Evolutionary conservation across 1,139 yeast species (phyloP), one percentile per base, ranked within the genome.

Genomic region (Hanseniaspora gamundiae): DNA sequence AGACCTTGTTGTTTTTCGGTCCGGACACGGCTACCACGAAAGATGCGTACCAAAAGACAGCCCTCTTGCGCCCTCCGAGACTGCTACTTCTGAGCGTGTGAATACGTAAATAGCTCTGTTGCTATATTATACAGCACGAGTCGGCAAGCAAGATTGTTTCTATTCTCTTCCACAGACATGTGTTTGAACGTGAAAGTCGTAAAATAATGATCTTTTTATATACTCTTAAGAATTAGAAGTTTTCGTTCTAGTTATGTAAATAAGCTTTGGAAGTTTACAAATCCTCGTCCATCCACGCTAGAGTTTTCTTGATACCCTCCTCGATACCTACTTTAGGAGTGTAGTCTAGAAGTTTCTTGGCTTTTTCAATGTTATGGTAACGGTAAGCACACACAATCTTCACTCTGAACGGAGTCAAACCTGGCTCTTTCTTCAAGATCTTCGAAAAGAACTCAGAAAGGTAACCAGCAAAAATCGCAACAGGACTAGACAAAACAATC

Each of bases 391-490:
- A 86, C 17, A 87, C 88, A 46, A 91, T 79, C 53, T 78, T 81
- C 14, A 88, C 98, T 62, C 97, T 77, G 66, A 91, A 93, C 2
- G 97, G 95, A 4, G 98, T 88, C 49, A 93, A 71, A n/a, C 94
- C 94, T 2, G 97, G 87, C 56, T 86, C 94, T 61, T 84, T 86
- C 2, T 93, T 84, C 9, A 71, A 58, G 13, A 87, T 53, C 45
- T 75, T 78, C 13, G 91, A 75, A 48, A 80, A 74, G 58, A 77
- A 75, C 55, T 84, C 85, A 26, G 94, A 78, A 40, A 86, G 62
- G 55, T 84, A 82, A 8, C 96, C 97, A 42, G 83, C 78, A 2
- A 70, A 70, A 48, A 88, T 71, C 1, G 95, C 98, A 14, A 86
- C 65, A 0, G 81, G 76, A 54, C 81, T 75, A 39, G 73, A 73